Percentiles rank a stretch among this genome's conserved stretches.
Conservation (phyloP, 169 alveolate genomes). For the Plasmodium gaboni region DNA sequence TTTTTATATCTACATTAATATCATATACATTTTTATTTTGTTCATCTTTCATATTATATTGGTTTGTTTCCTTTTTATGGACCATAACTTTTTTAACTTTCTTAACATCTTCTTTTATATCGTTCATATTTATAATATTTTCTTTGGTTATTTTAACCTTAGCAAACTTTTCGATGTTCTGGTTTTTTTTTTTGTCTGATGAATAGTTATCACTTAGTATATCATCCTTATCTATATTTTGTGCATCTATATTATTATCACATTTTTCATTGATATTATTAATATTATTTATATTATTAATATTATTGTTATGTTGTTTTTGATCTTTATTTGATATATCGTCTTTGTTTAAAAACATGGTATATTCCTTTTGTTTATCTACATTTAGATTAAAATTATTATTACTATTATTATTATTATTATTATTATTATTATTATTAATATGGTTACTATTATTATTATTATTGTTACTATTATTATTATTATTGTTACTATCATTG, state of each 20-base stretch:
- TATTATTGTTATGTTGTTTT: too few species aligned
- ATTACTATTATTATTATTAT: background rate
- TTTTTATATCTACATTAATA: background rate
- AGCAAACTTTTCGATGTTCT: conserved; percentile 10
- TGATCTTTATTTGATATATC: too few species aligned
- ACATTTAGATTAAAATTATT: background rate
- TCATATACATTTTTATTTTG: background rate
- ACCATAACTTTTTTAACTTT: conserved; percentile 10
- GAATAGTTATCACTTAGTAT: background rate
- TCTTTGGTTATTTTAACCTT: conserved; percentile 62
- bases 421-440: background rate
- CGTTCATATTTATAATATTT: conserved; percentile 43
- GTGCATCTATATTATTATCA: conserved; percentile 6
- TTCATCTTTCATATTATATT: conserved; percentile 9
- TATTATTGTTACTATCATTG: background rate
- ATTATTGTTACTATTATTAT: background rate
- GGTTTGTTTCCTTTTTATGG: conserved; percentile 5
- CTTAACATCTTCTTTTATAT: conserved; percentile 10
- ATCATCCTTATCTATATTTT: conserved; percentile 34
- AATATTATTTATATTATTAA: too few species aligned
- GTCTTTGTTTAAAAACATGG: too few species aligned
- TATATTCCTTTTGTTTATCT: background rate
- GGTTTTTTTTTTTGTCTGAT: conserved; percentile 1
- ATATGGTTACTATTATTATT: background rate
- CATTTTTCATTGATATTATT: too few species aligned